Conservation (phyloP, 805 yeast genomes). For the Clavispora asparagi region DNA sequence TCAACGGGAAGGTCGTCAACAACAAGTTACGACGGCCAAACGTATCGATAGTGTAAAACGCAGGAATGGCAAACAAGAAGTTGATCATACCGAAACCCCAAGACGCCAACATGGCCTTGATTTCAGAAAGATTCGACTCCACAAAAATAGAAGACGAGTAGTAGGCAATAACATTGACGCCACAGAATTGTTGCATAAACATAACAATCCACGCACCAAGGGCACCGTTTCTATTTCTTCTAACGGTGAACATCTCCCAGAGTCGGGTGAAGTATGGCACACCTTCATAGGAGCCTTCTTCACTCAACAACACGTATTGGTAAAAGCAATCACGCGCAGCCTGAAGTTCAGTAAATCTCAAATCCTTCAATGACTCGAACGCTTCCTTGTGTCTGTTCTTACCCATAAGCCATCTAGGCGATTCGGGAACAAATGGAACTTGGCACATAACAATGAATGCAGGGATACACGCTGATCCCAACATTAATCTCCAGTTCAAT, state of each 20-base stretch:
- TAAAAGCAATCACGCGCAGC: constrained; percentile 67
- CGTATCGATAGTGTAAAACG: constrained; percentile 71
- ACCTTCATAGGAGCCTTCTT: constrained; percentile 50
- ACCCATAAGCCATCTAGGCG: constrained; percentile 65
- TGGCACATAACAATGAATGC: constrained; percentile 48
- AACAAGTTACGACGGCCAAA: constrained; percentile 67
- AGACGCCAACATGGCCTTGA: constrained; percentile 68
- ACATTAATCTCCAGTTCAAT: constrained; percentile 59
- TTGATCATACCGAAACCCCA: constrained; percentile 84
- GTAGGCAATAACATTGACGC: constrained; percentile 83
- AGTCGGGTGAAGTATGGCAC: constrained; percentile 43
- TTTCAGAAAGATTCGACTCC: constrained; percentile 58
- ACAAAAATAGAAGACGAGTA: constrained; percentile 74
- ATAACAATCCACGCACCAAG: constrained; percentile 76
- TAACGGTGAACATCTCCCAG: constrained; percentile 57
- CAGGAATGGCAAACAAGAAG: constrained; percentile 78
- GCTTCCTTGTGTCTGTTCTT: constrained; percentile 47
- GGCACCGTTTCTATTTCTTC: constrained; percentile 82
- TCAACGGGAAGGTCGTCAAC: constrained; percentile 56
- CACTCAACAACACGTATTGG: constrained; percentile 52
- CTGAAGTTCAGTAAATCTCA: constrained; percentile 43
- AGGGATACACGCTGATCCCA: constrained; percentile 55
- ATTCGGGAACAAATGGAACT: constrained; percentile 59
- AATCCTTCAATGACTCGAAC: constrained; percentile 39
- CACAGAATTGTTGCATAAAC: constrained; percentile 91